Percentiles rank a stretch among this genome's conserved stretches.
phyloP scores from a whole-genome alignment of 768 basidiomycete species.

The Kwoniella mangroviensis region DNA sequence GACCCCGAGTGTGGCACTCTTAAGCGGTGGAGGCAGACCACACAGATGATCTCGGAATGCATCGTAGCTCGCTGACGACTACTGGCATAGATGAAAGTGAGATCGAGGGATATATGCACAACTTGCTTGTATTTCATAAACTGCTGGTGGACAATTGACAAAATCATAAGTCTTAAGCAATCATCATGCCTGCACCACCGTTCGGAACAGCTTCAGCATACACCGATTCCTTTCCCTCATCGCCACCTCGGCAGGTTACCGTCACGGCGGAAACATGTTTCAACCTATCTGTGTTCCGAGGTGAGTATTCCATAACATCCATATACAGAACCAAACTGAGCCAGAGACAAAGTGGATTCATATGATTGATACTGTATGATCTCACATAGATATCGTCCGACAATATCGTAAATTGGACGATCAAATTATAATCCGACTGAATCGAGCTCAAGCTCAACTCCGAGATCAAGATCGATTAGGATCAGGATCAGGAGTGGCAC shows the following conservation, averaged over 20 bases:
- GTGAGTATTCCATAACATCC: no score
- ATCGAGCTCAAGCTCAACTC: slow-evolving; percentile 52
- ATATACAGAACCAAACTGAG: no score
- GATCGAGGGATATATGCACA: not conserved
- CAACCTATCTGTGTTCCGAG: slow-evolving; percentile 55
- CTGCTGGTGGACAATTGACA: not conserved
- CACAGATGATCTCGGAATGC: not conserved
- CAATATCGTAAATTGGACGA: slow-evolving; percentile 57
- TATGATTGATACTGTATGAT: no score
- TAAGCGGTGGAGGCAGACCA: slow-evolving; percentile 19
- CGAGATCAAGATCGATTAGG: slow-evolving; percentile 42
- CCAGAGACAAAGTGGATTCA: no score
- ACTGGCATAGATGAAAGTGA: not conserved
- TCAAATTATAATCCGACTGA: slow-evolving; percentile 54
- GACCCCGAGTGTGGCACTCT: slow-evolving; percentile 19
- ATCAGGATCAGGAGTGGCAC: slow-evolving; percentile 1
- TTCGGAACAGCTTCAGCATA: slow-evolving; percentile 55
- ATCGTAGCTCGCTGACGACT: slow-evolving; percentile 1
- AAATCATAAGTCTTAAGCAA: not conserved
- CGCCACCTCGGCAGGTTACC: slow-evolving; percentile 48
- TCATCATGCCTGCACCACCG: slow-evolving; percentile 44
- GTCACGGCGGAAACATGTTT: slow-evolving; percentile 55
- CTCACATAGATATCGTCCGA: slow-evolving; percentile 49
- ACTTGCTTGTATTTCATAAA: not conserved
- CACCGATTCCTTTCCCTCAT: slow-evolving; percentile 52